Conservation (phyloP, 2,329 filamentous ascomycete genomes). For the Aspergillus calidoustus region DNA sequence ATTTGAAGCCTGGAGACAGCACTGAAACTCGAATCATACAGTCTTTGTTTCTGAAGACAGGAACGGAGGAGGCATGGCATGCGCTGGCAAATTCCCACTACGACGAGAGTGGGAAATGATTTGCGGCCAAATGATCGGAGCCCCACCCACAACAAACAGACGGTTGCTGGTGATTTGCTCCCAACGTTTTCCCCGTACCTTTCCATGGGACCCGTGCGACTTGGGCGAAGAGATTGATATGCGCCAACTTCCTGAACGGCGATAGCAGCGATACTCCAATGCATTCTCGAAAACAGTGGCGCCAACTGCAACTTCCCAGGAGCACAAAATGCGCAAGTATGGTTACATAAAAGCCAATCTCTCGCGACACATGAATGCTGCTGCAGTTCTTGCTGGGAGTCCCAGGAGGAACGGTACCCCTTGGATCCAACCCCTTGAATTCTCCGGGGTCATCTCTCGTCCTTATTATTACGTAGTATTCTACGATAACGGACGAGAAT, state of each 20-base stretch:
- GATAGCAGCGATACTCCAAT: background rate
- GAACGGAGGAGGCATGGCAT: conserved; percentile 13
- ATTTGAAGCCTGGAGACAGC: background rate
- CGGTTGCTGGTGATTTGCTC: conserved; percentile 21
- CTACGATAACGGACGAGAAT: background rate
- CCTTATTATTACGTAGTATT: background rate
- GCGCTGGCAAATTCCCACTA: conserved; percentile 24
- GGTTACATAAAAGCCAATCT: background rate
- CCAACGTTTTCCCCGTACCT: conserved; percentile 19
- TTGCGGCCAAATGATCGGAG: conserved; percentile 25
- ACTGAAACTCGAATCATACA: conserved; percentile 16
- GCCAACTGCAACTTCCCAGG: background rate
- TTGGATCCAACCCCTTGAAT: background rate
- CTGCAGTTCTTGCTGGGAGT: background rate
- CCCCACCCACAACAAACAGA: conserved; percentile 15
- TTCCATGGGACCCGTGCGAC: conserved; percentile 29
- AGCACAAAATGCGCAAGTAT: background rate
- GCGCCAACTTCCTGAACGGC: conserved; percentile 13
- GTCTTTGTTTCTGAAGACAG: conserved; percentile 28
- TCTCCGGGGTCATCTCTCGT: background rate
- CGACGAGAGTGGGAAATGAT: conserved; percentile 29
- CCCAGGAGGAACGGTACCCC: background rate
- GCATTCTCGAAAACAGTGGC: background rate
- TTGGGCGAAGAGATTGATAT: conserved; percentile 16
- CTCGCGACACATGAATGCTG: background rate